Evolutionary conservation across 2,329 filamentous ascomycete genomes (phyloP), one percentile per base, ranked within the genome.

Genomic region (Phoma sp.): DNA sequence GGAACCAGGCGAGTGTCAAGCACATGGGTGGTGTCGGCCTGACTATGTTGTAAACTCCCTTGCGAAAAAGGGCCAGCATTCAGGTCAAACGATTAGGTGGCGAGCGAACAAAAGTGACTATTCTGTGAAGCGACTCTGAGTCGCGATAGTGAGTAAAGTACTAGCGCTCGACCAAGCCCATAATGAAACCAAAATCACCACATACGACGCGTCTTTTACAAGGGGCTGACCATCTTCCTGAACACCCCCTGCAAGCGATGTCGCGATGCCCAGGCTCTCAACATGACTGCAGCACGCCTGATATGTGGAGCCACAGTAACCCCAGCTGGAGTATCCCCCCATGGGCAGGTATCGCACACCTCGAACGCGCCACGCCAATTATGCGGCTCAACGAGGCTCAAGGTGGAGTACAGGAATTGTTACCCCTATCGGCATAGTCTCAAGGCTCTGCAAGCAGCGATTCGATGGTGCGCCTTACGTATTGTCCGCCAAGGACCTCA

Each of bases 21-120:
- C 83, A 85, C 59, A 85, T 92, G 71, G 95, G 93, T 65, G 93
- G 95, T 1, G 87, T 99, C 55, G 95, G 95, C 35, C 85, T 96
- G 69, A 91, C 96, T 23, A 92, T 96, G 87, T 79, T 89, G 67
- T 89, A 79, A 13, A 2, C 9, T 13, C n/a, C 9, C 7, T 9
- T 4, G 32, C 7, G 8, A 29, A 10, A 23, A 35, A 6, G 7
- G 6, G 13, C 10, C 30, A 46, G 8, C 8, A n/a, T 27, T 27
- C n/a, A 36, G 35, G 23, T 25, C 6, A 27, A 37, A 22, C 2
- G 8, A 46, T 9, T n/a, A 13, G 7, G 2, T 11, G 13, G 30
- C 13, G 30, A 25, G 41, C 13, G 8, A 5, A 25, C 2, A n/a
- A 2, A 35, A 9, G 13, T 8, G 25, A 14, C 30, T 22, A 11